Conservation (phyloP, 352 stramenopile species). For the Globisporangium camurandrum region DNA sequence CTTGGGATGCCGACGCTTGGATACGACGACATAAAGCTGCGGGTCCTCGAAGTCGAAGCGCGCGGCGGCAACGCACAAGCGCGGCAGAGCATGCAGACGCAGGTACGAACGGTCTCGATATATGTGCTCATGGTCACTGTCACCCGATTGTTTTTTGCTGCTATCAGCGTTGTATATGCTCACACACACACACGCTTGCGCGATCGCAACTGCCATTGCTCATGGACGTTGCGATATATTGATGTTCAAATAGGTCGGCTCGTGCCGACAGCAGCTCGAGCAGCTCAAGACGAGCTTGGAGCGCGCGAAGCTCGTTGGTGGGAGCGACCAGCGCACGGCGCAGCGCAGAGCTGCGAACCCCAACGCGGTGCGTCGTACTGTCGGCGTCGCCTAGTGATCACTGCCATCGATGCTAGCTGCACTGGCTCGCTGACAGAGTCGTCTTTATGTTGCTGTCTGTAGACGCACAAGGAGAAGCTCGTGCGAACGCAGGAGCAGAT, state of each 20-base stretch:
- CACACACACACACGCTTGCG: too few species aligned
- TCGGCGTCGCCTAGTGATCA: background rate
- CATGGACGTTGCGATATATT: background rate
- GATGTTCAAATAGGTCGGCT: constrained; percentile 40
- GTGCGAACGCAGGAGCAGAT: constrained; percentile 57
- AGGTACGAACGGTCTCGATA: constrained; percentile 11
- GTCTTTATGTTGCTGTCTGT: background rate
- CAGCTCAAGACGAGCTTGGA: constrained; percentile 78
- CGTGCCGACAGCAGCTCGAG: constrained; percentile 69
- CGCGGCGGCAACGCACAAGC: constrained; percentile 68
- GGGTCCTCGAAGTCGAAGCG: constrained; percentile 73
- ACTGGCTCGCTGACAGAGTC: too few species aligned
- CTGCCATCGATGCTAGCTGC: background rate
- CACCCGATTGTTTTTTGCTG: too few species aligned
- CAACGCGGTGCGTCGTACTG: constrained; percentile 16
- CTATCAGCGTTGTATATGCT: too few species aligned
- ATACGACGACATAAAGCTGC: constrained; percentile 26
- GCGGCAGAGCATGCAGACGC: constrained; percentile 74
- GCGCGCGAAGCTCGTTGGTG: constrained; percentile 60
- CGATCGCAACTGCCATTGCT: background rate
- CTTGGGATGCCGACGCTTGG: background rate
- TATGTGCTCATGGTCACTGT: too few species aligned
- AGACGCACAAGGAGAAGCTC: constrained; percentile 39
- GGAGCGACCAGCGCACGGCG: constrained; percentile 43
- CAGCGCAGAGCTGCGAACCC: constrained; percentile 25